Evolutionary conservation across 306 rosid genomes (phyloP).

Genomic region (Mucuna pruriens): DNA sequence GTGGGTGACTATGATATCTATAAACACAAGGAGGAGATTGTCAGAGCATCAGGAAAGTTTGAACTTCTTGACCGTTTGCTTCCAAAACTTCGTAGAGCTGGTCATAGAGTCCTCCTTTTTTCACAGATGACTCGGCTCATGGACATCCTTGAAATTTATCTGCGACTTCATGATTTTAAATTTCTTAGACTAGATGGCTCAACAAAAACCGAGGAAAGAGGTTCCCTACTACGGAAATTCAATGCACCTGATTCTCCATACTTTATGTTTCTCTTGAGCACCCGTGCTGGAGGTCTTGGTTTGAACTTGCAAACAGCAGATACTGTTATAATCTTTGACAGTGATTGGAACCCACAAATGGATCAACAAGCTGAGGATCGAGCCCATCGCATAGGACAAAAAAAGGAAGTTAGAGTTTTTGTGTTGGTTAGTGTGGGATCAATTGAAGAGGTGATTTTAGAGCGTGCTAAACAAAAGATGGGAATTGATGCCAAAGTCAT

Average conservation of each 20-base stretch:
- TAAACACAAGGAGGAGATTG: constrained; percentile 66
- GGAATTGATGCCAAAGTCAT: constrained; percentile 97
- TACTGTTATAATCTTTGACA: constrained; percentile 88
- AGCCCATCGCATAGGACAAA: constrained; percentile 93
- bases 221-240: constrained; percentile 66
- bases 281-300: constrained; percentile 97
- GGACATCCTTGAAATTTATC: constrained; percentile 81
- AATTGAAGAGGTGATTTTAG: constrained; percentile 91
- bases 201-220: constrained; percentile 86
- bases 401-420: constrained; percentile 91
- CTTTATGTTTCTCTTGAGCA: constrained; percentile 93
- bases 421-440: constrained; percentile 95
- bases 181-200: constrained; percentile 89
- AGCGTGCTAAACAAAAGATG: constrained; percentile 97
- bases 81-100: constrained; percentile 77
- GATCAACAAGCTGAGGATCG: constrained; percentile 99
- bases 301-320: constrained; percentile 89
- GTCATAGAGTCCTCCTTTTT: constrained; percentile 83
- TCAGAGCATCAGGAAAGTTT: constrained; percentile 86
- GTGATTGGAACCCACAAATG: constrained; percentile 98
- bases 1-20: constrained; percentile 76
- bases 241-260: constrained; percentile 82
- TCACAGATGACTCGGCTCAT: constrained; percentile 92
- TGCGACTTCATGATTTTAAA: constrained; percentile 69
- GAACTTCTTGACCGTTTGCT: constrained; percentile 92